phyloP scores from a whole-genome alignment of 2,329 filamentous ascomycete species.

The Arthrocladium fulminans region DNA sequence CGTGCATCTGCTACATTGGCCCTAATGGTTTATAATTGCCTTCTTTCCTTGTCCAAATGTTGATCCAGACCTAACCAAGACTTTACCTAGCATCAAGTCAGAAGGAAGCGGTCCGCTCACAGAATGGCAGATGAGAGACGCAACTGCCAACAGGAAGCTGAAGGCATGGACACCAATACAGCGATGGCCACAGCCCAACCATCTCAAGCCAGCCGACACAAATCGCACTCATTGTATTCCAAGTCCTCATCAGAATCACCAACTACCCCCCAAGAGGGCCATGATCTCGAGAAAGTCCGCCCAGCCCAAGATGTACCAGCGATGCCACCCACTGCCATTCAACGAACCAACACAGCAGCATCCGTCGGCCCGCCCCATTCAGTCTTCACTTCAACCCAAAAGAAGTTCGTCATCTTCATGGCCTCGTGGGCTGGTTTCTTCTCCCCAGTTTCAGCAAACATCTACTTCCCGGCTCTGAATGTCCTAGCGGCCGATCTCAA shows the following conservation, averaged over 20 bases:
- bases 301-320: constrained; percentile 7
- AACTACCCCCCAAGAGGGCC: neutral
- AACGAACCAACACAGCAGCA: constrained; percentile 12
- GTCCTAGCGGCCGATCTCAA: constrained; percentile 35
- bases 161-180: no score
- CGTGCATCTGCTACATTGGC: no score
- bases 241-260: neutral
- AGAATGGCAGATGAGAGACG: no score
- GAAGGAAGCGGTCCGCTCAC: no score
- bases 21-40: no score
- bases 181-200: no score
- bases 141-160: no score
- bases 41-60: no score
- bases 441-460: constrained; percentile 37
- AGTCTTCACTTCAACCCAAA: constrained; percentile 28
- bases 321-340: constrained; percentile 1
- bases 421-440: constrained; percentile 35
- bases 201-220: neutral
- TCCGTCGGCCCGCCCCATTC: constrained; percentile 24
- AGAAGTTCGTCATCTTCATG: constrained; percentile 32
- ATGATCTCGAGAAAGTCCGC: constrained; percentile 13
- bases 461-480: constrained; percentile 39
- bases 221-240: neutral
- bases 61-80: no score
- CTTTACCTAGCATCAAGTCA: no score